Base-by-base conservation (phyloP, 768 basidiomycete genomes). In the Leccinum boreale region DNA sequence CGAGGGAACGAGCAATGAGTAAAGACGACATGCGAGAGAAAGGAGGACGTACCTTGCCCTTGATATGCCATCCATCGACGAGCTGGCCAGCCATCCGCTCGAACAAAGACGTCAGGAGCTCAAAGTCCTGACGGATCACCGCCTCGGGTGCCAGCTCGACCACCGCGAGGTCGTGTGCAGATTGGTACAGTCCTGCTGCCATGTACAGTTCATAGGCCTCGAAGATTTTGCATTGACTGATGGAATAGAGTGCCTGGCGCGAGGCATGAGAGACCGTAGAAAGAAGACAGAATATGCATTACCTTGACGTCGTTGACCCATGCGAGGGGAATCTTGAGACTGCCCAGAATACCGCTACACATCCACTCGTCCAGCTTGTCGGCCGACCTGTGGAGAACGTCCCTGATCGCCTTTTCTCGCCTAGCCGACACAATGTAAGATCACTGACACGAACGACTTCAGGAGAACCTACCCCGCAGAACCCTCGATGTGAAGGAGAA, bases 301-400 rank as follows among this genome's bases (percentile, higher is more conserved):
- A 92, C 93, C 82, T 90, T 89, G 11, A 94, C 90, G 68, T 95
- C 92, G 39, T 88, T 82, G n/a, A 98, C 81, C 95, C 96, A 99
- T 5, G 82, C 72, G 53, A 83, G 73, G 0, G 97, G 97, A 31
- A 98, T 81, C 62, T 87, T 86, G 29, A 97, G 74, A 65, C 85
- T 90, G 4, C 88, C 87, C 3, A 86, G 79, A 10, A 91, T 75
- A 17, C 88, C 90, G 17, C 85, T 80, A 15, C 79, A 82, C 73
- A 81, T 82, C 87, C 88, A 90, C 52, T 88, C 87, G 64, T 91
- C 85, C 9, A 92, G 68, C 54, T 74, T 80, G 5, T 80, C 74
- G 0, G 86, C 89, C 4, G 82, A 85, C 6, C 94, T 84, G 14
- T 82, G 77, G 1, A 98, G 75, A 11, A 98, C 75, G 55, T 92